These are phyloP conservation scores for Bjerkandera adusta DNA, from an alignment of 1,284 basidiomycete genomes.

Conservation along the genomic window DNA sequence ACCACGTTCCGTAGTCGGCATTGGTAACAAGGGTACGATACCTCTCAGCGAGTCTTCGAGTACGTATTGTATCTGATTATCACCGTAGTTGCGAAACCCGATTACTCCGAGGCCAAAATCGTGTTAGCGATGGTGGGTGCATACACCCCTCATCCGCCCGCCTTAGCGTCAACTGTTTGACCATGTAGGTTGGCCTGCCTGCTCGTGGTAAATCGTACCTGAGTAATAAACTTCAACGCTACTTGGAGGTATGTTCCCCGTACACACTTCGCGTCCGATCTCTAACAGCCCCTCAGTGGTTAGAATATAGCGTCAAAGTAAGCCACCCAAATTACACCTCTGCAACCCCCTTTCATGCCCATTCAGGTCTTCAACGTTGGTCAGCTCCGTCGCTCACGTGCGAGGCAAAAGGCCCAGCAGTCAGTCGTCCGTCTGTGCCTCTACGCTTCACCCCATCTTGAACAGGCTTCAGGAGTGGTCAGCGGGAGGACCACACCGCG, in stretches of 20 bases:
- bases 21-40: conserved; percentile 71
- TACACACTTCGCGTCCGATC: not conserved
- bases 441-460: not conserved
- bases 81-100: conserved; percentile 83
- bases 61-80: no score
- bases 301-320: conserved; percentile 97
- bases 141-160: conserved; percentile 19
- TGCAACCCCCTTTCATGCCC: not conserved
- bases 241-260: conserved; percentile 56
- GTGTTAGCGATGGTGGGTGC: conserved; percentile 90
- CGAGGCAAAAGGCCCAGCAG: conserved; percentile 74
- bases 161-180: conserved; percentile 26
- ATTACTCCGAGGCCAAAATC: conserved; percentile 98
- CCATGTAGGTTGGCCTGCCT: conserved; percentile 68
- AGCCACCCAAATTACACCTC: not conserved
- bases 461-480: conserved; percentile 54
- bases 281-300: conserved; percentile 64
- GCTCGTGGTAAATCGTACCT: conserved; percentile 85
- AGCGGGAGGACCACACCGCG: conserved; percentile 89
- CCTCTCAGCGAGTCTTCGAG: no score
- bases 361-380: conserved; percentile 96
- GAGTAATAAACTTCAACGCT: conserved; percentile 82
- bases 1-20: conserved; percentile 75
- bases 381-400: conserved; percentile 88
- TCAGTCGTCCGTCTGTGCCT: conserved; percentile 34